Evolutionary conservation across 371 early-diverging fungal species (phyloP).

Genomic region (Mortierella sp.): DNA sequence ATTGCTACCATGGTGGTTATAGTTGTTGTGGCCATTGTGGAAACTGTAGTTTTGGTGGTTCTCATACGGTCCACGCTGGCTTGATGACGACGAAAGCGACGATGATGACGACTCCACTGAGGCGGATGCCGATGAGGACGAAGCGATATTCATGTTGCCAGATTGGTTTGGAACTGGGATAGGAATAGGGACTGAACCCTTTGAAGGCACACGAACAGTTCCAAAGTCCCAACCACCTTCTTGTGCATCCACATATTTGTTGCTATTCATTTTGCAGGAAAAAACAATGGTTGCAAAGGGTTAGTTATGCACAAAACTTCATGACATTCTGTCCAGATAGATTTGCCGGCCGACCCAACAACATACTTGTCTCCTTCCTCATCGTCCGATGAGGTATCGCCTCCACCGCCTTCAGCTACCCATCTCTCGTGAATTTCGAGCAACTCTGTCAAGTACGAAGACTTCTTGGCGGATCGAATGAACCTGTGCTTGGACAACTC

Average conservation of each 20-base stretch:
- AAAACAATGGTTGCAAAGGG: too few species aligned
- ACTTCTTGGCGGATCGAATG: conserved; percentile 83
- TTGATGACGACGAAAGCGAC: conserved; percentile 26
- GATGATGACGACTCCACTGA: conserved; percentile 30
- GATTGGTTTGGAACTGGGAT: conserved; percentile 1
- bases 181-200: conserved; percentile 3
- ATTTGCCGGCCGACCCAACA: too few species aligned
- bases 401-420: conserved; percentile 63
- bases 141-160: too few species aligned
- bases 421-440: conserved; percentile 87
- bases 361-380: conserved; percentile 60
- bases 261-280: too few species aligned
- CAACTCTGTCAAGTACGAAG: conserved; percentile 85
- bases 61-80: conserved; percentile 13
- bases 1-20: conserved; percentile 10
- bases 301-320: too few species aligned
- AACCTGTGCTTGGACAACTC: conserved; percentile 94
- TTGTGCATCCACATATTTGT: conserved; percentile 51
- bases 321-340: too few species aligned
- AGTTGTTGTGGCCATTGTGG: background rate
- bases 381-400: conserved; percentile 67
- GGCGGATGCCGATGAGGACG: too few species aligned
- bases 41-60: conserved; percentile 3
- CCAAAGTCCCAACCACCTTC: conserved; percentile 67
- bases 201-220: conserved; percentile 58